Percentiles rank a stretch among this genome's conserved stretches.
Evolutionary conservation across 2,329 filamentous ascomycete genomes (phyloP).

Genomic region (Onygenales sp.): DNA sequence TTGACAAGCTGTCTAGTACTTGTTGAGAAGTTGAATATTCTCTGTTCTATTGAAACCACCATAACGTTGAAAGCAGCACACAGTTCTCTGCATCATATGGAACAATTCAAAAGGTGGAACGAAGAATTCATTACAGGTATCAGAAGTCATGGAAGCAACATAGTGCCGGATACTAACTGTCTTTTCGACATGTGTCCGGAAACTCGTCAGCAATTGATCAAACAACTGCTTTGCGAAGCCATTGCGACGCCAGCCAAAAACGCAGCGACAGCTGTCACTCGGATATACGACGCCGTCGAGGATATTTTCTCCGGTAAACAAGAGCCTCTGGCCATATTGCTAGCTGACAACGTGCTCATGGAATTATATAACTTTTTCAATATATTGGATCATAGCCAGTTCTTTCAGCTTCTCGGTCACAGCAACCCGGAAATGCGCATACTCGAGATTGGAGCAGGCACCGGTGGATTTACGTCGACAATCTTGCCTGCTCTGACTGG

Average conservation of each 20-base stretch:
- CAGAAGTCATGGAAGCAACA: background rate
- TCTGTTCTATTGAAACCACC: background rate
- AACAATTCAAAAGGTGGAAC: no score
- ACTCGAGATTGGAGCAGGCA: constrained; percentile 16
- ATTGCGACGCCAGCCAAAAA: no score
- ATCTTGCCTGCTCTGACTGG: constrained; percentile 1
- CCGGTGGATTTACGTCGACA: constrained; percentile 7
- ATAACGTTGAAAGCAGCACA: background rate
- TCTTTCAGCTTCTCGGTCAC: constrained; percentile 3
- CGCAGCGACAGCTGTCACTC: no score
- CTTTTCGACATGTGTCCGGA: background rate
- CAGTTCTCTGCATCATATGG: background rate
- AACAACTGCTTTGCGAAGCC: background rate
- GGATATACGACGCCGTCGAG: background rate
- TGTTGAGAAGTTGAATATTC: background rate
- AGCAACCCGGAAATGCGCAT: constrained; percentile 9
- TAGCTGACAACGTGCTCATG: background rate
- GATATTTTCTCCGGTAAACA: background rate
- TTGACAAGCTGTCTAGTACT: background rate
- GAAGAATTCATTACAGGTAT: background rate
- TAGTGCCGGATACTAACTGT: background rate
- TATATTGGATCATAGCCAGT: constrained; percentile 1
- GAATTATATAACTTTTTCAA: background rate
- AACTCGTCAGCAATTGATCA: background rate
- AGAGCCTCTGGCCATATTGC: background rate